Conservation (phyloP, 2,329 filamentous ascomycete species). For the Plectosphaerella cucumerina region DNA sequence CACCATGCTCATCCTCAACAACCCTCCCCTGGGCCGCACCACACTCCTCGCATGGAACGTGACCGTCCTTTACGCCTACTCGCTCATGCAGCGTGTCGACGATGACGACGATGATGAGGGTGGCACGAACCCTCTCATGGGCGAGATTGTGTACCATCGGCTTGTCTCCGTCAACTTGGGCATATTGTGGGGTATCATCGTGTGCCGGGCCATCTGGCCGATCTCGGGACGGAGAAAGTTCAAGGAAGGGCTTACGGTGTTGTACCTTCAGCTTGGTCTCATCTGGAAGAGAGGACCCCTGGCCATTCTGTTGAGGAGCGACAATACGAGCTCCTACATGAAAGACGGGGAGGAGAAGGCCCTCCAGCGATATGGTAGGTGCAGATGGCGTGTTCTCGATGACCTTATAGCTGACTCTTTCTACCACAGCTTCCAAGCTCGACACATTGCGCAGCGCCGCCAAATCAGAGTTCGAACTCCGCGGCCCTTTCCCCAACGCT, state of each 20-base stretch:
- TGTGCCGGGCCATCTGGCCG: slow-evolving; percentile 89
- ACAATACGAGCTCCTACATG: slow-evolving; percentile 67
- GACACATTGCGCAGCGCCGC: slow-evolving; percentile 71
- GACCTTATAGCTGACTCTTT: background rate
- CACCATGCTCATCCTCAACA: slow-evolving; percentile 78
- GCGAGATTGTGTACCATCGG: slow-evolving; percentile 83
- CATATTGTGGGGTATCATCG: slow-evolving; percentile 86
- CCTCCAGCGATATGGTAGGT: slow-evolving; percentile 68
- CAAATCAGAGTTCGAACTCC: slow-evolving; percentile 81
- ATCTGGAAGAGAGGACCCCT: slow-evolving; percentile 95
- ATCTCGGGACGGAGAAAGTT: slow-evolving; percentile 86
- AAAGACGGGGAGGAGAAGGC: slow-evolving; percentile 82
- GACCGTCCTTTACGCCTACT: slow-evolving; percentile 90
- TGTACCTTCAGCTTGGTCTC: slow-evolving; percentile 91
- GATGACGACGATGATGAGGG: slow-evolving; percentile 87
- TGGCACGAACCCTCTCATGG: slow-evolving; percentile 76
- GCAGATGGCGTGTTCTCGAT: background rate
- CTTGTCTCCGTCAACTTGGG: slow-evolving; percentile 82
- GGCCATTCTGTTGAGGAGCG: slow-evolving; percentile 62
- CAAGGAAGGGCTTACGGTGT: slow-evolving; percentile 80
- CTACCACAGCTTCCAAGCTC: slow-evolving; percentile 53
- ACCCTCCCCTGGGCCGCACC: slow-evolving; percentile 87
- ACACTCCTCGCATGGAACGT: slow-evolving; percentile 96
- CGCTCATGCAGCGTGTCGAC: slow-evolving; percentile 72
- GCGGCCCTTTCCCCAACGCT: slow-evolving; percentile 77